These are phyloP conservation scores for Venustampulla echinocandica DNA, from an alignment of 495 filamentous ascomycete genomes.

Conservation along the genomic window DNA sequence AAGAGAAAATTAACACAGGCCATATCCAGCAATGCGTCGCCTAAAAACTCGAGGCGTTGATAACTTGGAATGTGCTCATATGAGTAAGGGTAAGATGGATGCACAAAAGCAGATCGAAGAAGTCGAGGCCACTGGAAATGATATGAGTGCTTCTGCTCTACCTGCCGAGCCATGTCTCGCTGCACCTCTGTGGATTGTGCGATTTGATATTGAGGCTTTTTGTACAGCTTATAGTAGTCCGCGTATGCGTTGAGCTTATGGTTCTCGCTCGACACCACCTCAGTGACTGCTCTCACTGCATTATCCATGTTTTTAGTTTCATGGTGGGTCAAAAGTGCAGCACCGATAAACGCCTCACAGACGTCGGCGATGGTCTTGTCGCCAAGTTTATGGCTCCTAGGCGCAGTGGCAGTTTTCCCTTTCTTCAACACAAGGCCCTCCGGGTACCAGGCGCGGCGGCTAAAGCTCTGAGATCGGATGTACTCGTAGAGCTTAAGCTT, in stretches of 20 bases:
- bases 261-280: conserved; percentile 56
- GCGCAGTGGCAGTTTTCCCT: conserved; percentile 32
- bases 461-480: conserved; percentile 76
- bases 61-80: conserved; percentile 79
- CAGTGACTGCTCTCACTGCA: conserved; percentile 75
- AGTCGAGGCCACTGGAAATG: conserved; percentile 72
- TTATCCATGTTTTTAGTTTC: conserved; percentile 56
- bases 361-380: conserved; percentile 97
- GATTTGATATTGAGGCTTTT: conserved; percentile 62
- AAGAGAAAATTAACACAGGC: conserved; percentile 76
- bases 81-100: conserved; percentile 67
- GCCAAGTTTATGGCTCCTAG: conserved; percentile 56
- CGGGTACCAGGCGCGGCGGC: conserved; percentile 73
- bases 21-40: conserved; percentile 86
- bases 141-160: conserved; percentile 64
- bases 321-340: conserved; percentile 61
- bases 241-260: conserved; percentile 59
- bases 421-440: conserved; percentile 53
- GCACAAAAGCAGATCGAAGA: conserved; percentile 76
- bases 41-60: conserved; percentile 88
- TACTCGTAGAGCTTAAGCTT: conserved; percentile 63
- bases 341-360: conserved; percentile 90
- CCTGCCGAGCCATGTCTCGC: conserved; percentile 53
- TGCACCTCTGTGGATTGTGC: conserved; percentile 50
- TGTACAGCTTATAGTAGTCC: conserved; percentile 67